Percentiles rank a stretch among this genome's conserved stretches.
These are phyloP conservation scores for Pulveroboletus sp. DNA, from an alignment of 768 basidiomycete genomes.

Conservation along the genomic window DNA sequence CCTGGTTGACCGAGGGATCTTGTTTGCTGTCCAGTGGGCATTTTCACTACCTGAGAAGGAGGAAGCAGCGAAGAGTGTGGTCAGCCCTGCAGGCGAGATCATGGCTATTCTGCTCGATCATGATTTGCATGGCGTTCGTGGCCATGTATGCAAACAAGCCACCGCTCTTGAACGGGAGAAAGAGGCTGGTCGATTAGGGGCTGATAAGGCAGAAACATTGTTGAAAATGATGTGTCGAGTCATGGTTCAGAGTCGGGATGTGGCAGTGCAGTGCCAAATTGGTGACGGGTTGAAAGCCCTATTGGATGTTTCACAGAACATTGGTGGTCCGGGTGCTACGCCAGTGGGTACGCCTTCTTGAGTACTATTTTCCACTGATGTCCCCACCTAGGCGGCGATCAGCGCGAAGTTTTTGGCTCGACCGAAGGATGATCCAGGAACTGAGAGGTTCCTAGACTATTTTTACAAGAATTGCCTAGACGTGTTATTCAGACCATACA, in stretches of 20 bases:
- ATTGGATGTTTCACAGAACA: slow-evolving; percentile 66
- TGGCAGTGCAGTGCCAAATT: slow-evolving; percentile 87
- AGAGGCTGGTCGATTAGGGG: slow-evolving; percentile 49
- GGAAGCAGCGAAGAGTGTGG: slow-evolving; percentile 48
- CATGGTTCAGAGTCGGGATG: slow-evolving; percentile 73
- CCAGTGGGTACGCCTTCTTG: slow-evolving; percentile 26
- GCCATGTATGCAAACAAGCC: slow-evolving; percentile 80
- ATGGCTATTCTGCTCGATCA: slow-evolving; percentile 85
- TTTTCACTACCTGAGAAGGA: slow-evolving; percentile 64
- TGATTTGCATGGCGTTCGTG: slow-evolving; percentile 81
- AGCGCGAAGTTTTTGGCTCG: slow-evolving; percentile 49
- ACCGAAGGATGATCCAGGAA: slow-evolving; percentile 75
- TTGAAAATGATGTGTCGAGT: slow-evolving; percentile 71
- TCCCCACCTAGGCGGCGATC: slow-evolving; percentile 23
- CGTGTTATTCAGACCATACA: slow-evolving; percentile 78
- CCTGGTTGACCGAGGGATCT: slow-evolving; percentile 81
- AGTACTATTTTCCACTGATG: slow-evolving; percentile 4
- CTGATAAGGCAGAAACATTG: slow-evolving; percentile 68
- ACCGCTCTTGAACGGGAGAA: slow-evolving; percentile 66
- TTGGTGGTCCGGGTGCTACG: slow-evolving; percentile 35
- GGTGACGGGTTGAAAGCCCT: slow-evolving; percentile 82
- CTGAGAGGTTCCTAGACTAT: slow-evolving; percentile 88
- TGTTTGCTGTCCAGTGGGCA: slow-evolving; percentile 93
- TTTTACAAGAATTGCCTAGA: slow-evolving; percentile 84
- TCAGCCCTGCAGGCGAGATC: slow-evolving; percentile 83